Conservation (phyloP, 2,329 filamentous ascomycete genomes). For the Sarocladium brachiariae region DNA sequence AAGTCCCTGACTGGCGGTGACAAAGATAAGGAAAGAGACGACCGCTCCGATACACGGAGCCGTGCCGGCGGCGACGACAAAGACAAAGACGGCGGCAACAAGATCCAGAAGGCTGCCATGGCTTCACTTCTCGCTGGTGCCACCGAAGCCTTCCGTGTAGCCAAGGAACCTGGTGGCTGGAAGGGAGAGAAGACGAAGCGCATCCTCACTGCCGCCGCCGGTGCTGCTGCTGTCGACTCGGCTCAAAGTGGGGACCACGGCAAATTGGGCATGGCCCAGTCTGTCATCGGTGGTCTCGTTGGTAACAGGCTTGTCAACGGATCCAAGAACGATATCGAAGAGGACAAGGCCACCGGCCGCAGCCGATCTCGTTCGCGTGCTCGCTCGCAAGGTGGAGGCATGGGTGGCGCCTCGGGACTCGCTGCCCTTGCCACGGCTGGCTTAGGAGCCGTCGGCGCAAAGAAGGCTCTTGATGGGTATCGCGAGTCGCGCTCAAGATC, state of each 20-base stretch:
- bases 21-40: constrained; percentile 32
- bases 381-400: constrained; percentile 38
- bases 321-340: constrained; percentile 58
- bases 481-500: constrained; percentile 37
- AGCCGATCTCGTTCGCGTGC: constrained; percentile 64
- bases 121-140: constrained; percentile 86
- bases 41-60: constrained; percentile 35
- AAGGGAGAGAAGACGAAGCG: constrained; percentile 87
- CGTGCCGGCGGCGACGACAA: constrained; percentile 31
- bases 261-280: constrained; percentile 78
- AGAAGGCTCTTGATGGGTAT: constrained; percentile 47
- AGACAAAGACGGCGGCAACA: constrained; percentile 41
- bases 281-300: constrained; percentile 81
- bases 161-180: constrained; percentile 85
- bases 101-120: constrained; percentile 81
- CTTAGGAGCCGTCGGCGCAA: constrained; percentile 52
- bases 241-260: constrained; percentile 67
- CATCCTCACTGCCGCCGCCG: constrained; percentile 77
- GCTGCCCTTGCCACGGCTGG: constrained; percentile 58
- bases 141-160: constrained; percentile 83
- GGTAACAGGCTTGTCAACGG: constrained; percentile 84
- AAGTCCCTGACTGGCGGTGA: constrained; percentile 50
- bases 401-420: constrained; percentile 43
- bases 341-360: constrained; percentile 51
- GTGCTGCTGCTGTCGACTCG: constrained; percentile 80